Percentiles rank a stretch among this genome's conserved stretches.
Conservation (phyloP, 1,284 basidiomycete genomes). For the Dichomitus squalens region DNA sequence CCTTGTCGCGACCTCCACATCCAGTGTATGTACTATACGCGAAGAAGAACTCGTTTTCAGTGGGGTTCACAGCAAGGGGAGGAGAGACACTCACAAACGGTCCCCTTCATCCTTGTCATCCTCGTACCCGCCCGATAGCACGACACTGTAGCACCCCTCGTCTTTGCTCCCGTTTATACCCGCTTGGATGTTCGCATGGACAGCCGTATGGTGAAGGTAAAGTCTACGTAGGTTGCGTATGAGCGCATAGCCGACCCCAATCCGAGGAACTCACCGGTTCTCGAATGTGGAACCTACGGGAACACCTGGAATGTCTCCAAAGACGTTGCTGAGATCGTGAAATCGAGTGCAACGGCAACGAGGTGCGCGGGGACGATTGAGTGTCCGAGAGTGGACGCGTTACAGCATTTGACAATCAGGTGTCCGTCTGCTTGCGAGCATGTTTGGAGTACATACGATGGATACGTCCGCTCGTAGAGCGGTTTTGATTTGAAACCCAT, state of each 20-base stretch:
- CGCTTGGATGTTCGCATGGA: conserved; percentile 23
- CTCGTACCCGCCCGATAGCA: conserved; percentile 43
- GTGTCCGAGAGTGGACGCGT: too few species aligned
- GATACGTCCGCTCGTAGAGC: too few species aligned
- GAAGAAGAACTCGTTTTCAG: not conserved
- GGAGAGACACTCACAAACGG: conserved; percentile 35
- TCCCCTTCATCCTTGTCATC: conserved; percentile 44
- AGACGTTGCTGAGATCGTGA: conserved; percentile 21
- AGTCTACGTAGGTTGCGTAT: conserved; percentile 1
- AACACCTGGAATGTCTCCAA: conserved; percentile 27
- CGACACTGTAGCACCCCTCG: conserved; percentile 44
- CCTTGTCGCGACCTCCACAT: conserved; percentile 28
- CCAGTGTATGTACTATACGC: conserved; percentile 43
- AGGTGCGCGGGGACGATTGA: too few species aligned
- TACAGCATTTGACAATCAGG: too few species aligned
- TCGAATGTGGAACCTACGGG: conserved; percentile 26
- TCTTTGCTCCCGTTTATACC: conserved; percentile 27
- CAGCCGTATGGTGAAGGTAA: conserved; percentile 17
- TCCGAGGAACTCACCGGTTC: conserved; percentile 20
- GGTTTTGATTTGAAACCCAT: too few species aligned
- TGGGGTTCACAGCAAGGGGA: not conserved
- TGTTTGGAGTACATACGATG: too few species aligned
- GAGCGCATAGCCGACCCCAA: too few species aligned
- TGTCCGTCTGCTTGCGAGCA: too few species aligned
- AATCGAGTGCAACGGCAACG: too few species aligned